phyloP scores from a whole-genome alignment of 352 stramenopile species.

The Saprolegnia parasitica region DNA sequence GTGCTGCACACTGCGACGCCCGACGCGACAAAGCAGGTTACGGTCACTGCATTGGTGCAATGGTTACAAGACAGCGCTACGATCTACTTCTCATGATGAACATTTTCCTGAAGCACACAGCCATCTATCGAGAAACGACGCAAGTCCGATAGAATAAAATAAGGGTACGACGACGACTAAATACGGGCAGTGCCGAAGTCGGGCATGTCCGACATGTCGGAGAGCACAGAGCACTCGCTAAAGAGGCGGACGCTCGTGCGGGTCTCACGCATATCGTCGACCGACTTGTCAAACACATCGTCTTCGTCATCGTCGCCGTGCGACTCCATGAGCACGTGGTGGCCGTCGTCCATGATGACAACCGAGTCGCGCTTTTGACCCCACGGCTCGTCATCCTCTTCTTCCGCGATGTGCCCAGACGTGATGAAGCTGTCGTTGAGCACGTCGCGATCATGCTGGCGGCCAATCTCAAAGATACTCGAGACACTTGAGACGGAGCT shows the following conservation, averaged over 20 bases:
- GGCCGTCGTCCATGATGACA: constrained; percentile 26
- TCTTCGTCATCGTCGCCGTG: constrained; percentile 28
- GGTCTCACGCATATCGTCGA: constrained; percentile 17
- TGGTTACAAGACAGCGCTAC: constrained; percentile 3
- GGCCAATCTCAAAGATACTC: constrained; percentile 22
- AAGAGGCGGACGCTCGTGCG: neutral
- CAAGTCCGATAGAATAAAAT: too few relatives aligned
- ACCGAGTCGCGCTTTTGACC: constrained; percentile 4
- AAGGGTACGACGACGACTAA: too few relatives aligned
- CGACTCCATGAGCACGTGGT: too few relatives aligned
- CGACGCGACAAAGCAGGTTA: neutral
- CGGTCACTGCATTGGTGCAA: constrained; percentile 20
- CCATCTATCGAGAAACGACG: neutral
- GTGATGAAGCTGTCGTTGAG: constrained; percentile 15
- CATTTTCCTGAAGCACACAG: too few relatives aligned
- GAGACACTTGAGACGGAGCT: constrained; percentile 19
- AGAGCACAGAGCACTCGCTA: neutral
- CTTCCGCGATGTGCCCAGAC: neutral
- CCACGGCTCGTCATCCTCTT: constrained; percentile 16
- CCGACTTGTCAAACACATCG: constrained; percentile 23
- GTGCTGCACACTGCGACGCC: neutral
- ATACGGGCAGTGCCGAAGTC: neutral
- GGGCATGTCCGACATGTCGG: neutral
- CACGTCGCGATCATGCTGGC: neutral
- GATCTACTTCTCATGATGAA: neutral